Evolutionary conservation across 78 protist genomes (phyloP), one percentile per base, ranked within the genome.

Genomic region (Isochrysis galbana): DNA sequence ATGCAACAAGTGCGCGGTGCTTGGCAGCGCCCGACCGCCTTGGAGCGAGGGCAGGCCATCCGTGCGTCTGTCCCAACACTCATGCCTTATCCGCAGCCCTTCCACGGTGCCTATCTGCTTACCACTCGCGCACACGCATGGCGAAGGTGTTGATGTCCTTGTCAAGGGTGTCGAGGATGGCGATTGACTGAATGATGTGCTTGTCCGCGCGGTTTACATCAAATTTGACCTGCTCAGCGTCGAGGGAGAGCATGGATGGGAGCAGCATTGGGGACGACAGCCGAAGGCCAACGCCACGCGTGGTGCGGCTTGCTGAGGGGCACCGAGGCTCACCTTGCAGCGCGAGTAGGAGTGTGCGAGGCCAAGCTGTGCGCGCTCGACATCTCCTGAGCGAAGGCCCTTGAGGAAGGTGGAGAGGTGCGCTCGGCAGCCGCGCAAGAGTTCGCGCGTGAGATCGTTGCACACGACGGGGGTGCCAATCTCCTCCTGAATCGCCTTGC

Each of bases 61-160:
- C n/a, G n/a, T n/a, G n/a, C n/a, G n/a, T n/a, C n/a, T n/a, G n/a
- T n/a, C n/a, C n/a, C n/a, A n/a, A n/a, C n/a, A n/a, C n/a, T n/a
- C n/a, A n/a, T n/a, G n/a, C n/a, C n/a, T n/a, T n/a, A n/a, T n/a
- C 92, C 92, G 23, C 55, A 90, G n/a, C n/a, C n/a, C n/a, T n/a
- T n/a, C n/a, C n/a, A n/a, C n/a, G n/a, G n/a, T n/a, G n/a, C n/a
- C n/a, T n/a, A n/a, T n/a, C n/a, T n/a, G n/a, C n/a, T n/a, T n/a
- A n/a, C 99, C 99, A 99, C 94, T 99, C 99, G 38, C 97, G 89
- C 39, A 91, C 90, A 0, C 99, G 94, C 99, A 99, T 99, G 93
- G 95, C 78, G 82, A 97, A 97, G 22, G 97, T 97, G 97, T 99
- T 99, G 90, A 98, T 82, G 77, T 99, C 99, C 96, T 99, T 98